Evolutionary conservation across 441 rosid genomes (phyloP).

Genomic region (Viola pubescens): DNA sequence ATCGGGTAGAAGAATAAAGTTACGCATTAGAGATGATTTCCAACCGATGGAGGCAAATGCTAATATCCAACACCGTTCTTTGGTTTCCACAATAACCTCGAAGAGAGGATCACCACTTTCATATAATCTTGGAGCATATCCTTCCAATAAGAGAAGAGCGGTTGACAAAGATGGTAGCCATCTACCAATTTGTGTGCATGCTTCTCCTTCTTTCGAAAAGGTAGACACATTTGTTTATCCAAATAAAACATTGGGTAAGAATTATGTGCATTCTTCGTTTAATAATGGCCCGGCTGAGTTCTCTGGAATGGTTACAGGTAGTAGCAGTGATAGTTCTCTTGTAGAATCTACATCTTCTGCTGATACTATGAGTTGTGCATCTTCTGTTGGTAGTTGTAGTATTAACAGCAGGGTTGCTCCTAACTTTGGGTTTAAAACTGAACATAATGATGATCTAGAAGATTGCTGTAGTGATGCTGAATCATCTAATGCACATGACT

Average conservation of each 20-base stretch:
- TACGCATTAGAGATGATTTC: neutral
- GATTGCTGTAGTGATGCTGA: conserved; percentile 57
- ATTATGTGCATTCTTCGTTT: conserved; percentile 20
- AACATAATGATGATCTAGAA: conserved; percentile 24
- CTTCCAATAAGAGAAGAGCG: conserved; percentile 16
- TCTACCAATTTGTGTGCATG: conserved; percentile 1
- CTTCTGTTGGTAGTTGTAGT: conserved; percentile 84
- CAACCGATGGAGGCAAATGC: neutral
- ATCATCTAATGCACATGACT: conserved; percentile 32
- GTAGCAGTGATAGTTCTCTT: conserved; percentile 24
- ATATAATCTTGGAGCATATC: conserved; percentile 7
- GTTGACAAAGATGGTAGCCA: conserved; percentile 8
- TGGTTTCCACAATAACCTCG: conserved; percentile 5
- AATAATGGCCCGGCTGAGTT: conserved; percentile 17
- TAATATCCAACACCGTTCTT: neutral
- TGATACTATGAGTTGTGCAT: conserved; percentile 38
- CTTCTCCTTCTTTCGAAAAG: conserved; percentile 16
- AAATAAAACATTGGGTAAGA: conserved; percentile 21
- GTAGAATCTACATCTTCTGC: conserved; percentile 29
- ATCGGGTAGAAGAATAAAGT: neutral
- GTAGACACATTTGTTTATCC: conserved; percentile 21
- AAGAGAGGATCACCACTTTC: conserved; percentile 19
- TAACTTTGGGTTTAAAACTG: neutral
- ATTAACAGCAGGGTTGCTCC: conserved; percentile 27
- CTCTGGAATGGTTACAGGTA: conserved; percentile 10